phyloP scores from a whole-genome alignment of 2,329 filamentous ascomycete genomes.

The Aspergillus sojae region DNA sequence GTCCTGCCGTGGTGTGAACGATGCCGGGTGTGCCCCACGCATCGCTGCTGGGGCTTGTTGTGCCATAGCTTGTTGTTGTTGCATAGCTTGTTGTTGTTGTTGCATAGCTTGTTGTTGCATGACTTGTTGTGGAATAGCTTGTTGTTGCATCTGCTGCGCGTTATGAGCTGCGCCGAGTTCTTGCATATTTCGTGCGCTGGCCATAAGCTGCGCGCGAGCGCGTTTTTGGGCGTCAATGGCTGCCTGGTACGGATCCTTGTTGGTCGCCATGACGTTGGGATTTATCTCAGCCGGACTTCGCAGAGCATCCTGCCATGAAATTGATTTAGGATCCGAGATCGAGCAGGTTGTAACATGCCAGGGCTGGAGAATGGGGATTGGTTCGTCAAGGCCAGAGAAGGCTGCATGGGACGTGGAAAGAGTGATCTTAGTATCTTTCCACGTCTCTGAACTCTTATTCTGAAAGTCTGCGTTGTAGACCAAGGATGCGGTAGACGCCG shows the following conservation, averaged over 20 bases:
- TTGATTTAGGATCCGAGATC: constrained; percentile 8
- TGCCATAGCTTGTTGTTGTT: neutral
- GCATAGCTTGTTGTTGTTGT: neutral
- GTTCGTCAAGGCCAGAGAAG: constrained; percentile 59
- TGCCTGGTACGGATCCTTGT: neutral
- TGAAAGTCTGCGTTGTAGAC: constrained; percentile 65
- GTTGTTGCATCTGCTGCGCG: neutral
- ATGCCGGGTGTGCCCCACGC: too few relatives aligned
- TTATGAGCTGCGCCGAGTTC: neutral
- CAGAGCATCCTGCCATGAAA: constrained; percentile 20
- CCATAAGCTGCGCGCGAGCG: neutral
- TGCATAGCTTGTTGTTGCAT: too few relatives aligned
- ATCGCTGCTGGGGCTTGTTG: neutral
- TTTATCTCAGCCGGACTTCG: neutral
- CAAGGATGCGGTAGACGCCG: constrained; percentile 54
- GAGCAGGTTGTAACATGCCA: constrained; percentile 56
- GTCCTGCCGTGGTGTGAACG: neutral
- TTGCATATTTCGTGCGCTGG: neutral
- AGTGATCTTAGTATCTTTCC: constrained; percentile 61
- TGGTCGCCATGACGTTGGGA: neutral
- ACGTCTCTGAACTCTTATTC: constrained; percentile 66
- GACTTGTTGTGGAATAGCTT: too few relatives aligned
- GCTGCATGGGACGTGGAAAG: constrained; percentile 66
- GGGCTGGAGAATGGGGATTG: constrained; percentile 56
- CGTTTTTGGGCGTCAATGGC: neutral